phyloP scores from a whole-genome alignment of 306 rosid genomes.

The Medicago ruthenica region DNA sequence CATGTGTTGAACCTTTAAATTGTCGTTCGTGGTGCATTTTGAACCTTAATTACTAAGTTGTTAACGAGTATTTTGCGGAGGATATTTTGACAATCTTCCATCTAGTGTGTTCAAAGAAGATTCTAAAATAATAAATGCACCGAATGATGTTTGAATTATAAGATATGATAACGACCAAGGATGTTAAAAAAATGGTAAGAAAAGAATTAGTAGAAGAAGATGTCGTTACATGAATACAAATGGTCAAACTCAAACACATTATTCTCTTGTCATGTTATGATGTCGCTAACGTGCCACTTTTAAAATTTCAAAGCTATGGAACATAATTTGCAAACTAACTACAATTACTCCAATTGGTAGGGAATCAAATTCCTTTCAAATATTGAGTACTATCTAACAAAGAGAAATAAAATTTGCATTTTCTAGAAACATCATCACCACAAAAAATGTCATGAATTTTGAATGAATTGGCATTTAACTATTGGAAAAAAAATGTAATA shows the following conservation, averaged over 20 bases:
- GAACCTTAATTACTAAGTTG: not conserved
- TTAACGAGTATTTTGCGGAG: not conserved
- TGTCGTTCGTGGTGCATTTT: not conserved
- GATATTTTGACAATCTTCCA: conserved; percentile 14
- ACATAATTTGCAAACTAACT: not conserved
- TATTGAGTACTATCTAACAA: not conserved
- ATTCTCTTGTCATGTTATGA: conserved; percentile 1
- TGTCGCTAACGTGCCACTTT: conserved; percentile 7
- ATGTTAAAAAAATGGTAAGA: not conserved
- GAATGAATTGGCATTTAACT: not conserved
- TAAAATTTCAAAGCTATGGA: not conserved
- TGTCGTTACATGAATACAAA: not conserved
- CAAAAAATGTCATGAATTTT: not conserved
- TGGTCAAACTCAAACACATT: conserved; percentile 10
- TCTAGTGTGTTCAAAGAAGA: conserved; percentile 25
- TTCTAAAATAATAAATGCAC: not conserved
- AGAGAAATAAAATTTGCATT: not conserved
- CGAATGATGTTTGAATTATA: conserved; percentile 37
- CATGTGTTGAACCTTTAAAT: not conserved
- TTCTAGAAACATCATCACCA: not conserved
- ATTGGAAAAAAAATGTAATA: not conserved
- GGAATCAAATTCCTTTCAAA: not conserved
- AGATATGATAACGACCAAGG: conserved; percentile 30
- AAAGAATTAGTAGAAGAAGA: not conserved
- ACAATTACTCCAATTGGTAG: not conserved